Base-by-base conservation (phyloP, 164 flowering plant species). In the Macadamia tetraphylla region DNA sequence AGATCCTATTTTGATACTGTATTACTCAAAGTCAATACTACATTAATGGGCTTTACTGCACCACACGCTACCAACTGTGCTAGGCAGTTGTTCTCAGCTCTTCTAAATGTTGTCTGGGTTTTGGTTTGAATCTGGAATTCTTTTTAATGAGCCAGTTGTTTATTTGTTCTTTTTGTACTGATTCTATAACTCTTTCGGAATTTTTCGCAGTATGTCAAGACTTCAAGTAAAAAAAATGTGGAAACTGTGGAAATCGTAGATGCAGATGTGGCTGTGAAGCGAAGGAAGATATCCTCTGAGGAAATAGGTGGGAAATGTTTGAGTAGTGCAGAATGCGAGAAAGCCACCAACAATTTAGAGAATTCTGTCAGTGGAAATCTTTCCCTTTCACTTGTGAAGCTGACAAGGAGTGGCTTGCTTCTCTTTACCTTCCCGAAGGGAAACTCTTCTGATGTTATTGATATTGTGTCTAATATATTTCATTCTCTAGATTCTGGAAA, bases 321-420 rank as follows among this genome's bases (percentile, higher is more conserved):
- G 44, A 65, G 69, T 49, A 43, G n/a, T 63, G 58, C 6, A 12
- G 69, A 81, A 60, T 62, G 57, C 65, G 67, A 63, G 31, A 52
- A 42, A 52, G 48, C 32, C 57, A 64, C 55, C 18, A 40, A 13
- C 58, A 17, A 23, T 10, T 55, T 15, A 9, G 66, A 62, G 31
- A 66, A 73, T 14, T 32, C 60, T 59, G 75, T 78, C 80, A 55
- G 56, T 73, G 70, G 35, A 30, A 64, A 59, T 66, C 46, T n/a
- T 63, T 55, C 43, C 66, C 87, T 92, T 74, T 88, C 94, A 23
- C 77, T 92, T 23, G 95, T 92, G 46, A 92, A 90, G 88, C 81
- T 92, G 62, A 88, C 88, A 48, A 83, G 84, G 75, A 92, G 92
- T 72, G 98, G 98, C 9, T 74, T 90, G 76, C 79, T 92, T 81